Evolutionary conservation across 768 basidiomycete genomes (phyloP), one percentile per base, ranked within the genome.

Genomic region (Mycena polygramma): DNA sequence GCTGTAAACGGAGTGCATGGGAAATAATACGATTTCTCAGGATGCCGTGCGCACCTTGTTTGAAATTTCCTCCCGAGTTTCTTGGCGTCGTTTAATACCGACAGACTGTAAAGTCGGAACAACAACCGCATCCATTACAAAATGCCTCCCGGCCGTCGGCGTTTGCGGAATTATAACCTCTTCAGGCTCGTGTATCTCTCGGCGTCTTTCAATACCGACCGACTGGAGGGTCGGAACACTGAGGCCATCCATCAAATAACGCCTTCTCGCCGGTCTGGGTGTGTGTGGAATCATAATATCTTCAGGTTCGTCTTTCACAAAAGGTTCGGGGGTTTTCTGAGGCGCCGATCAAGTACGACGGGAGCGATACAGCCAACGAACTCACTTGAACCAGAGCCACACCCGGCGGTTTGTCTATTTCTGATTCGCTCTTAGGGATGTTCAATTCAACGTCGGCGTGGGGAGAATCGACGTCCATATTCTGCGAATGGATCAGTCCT

Each of bases 261-360:
- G 46, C 35, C 35, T 46, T n/a, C 37, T 49, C 8, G 46, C 4
- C 13, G 11, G 14, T 22, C 19, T 11, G 9, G 35, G 59, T 11
- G 35, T 24, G 17, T 14, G 14, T 30, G 45, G 45, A 11, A 46
- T 35, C 15, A 10, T 22, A 7, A 49, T 14, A 9, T 60, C 59
- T 60, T 49, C 35, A 9, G 59, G 46, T 36, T 60, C 59, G n/a
- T 15, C n/a, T 49, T 60, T 60, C 46, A 60, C 35, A 20, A 35
- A 22, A 49, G 35, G 59, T n/a, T 30, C 30, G 10, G 41, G 54
- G 14, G n/a, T 10, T 15, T 54, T 8, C 35, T 19, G 19, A 54
- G 22, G 15, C 53, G 11, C n/a, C 54, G 20, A n/a, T 48, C 19
- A 7, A 48, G 20, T 7, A 8, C 46, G 41, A 14, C 10, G 8